These are phyloP conservation scores for Penicillium thymicola DNA, from an alignment of 2,329 filamentous ascomycete genomes.

Conservation along the genomic window DNA sequence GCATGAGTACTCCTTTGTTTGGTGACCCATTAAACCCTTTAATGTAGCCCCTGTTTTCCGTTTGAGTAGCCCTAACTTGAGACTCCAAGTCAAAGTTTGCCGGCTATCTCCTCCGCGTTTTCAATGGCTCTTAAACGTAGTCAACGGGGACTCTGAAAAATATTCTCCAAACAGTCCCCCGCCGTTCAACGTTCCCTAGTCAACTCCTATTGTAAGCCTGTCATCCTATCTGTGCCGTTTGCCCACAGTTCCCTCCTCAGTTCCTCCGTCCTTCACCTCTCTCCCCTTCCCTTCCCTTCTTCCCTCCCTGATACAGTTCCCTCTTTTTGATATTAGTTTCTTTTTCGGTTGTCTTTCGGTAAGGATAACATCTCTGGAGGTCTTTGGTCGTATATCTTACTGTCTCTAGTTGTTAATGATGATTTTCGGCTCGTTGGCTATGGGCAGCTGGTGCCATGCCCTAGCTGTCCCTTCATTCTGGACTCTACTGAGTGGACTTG, in stretches of 20 bases:
- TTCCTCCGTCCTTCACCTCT: neutral
- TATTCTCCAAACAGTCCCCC: neutral
- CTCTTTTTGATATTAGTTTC: neutral
- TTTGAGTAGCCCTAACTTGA: constrained; percentile 2
- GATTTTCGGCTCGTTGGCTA: neutral
- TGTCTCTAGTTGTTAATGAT: neutral
- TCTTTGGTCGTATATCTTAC: neutral
- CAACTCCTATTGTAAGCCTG: neutral
- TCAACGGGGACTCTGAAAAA: neutral
- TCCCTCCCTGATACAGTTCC: neutral
- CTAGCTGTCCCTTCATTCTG: neutral
- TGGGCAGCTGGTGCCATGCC: neutral
- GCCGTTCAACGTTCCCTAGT: no score
- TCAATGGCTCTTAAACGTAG: neutral
- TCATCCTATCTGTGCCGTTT: neutral
- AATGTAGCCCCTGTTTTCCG: neutral
- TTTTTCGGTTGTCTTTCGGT: neutral
- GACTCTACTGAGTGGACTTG: neutral
- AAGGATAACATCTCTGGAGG: neutral
- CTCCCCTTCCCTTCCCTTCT: neutral
- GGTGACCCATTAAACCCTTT: neutral
- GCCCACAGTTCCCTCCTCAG: neutral
- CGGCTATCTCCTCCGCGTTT: constrained; percentile 1
- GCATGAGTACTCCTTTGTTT: neutral
- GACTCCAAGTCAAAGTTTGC: neutral